A percentile compares a stretch with the other conserved stretches of the same genome.
phyloP scores from a whole-genome alignment of 2,329 filamentous ascomycete genomes.

The Sporothrix pallida region DNA sequence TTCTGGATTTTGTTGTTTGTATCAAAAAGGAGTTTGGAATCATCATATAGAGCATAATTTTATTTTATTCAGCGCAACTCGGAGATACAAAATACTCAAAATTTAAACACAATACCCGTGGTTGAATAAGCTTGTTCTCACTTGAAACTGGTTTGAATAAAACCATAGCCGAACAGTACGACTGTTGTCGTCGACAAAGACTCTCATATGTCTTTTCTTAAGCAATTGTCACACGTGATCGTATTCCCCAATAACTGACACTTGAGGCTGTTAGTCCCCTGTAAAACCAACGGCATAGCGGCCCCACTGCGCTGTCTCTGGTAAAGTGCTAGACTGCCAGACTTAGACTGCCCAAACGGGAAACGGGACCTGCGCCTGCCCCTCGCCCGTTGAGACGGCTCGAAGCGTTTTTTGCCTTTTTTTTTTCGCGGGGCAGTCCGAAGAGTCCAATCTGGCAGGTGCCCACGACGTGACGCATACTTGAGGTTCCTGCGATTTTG shows the following conservation, averaged over 20 bases:
- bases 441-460: constrained; percentile 24
- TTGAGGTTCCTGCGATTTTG: background rate
- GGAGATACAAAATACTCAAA: background rate
- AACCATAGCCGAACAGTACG: no score
- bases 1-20: background rate
- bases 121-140: background rate
- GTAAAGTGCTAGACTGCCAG: constrained; percentile 14
- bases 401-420: constrained; percentile 23
- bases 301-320: constrained; percentile 24
- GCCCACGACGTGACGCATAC: constrained; percentile 19
- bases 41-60: constrained; percentile 24
- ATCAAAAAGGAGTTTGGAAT: constrained; percentile 18
- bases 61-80: constrained; percentile 13
- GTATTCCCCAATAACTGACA: background rate
- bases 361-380: constrained; percentile 21
- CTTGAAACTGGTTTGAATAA: no score
- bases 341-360: no score
- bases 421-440: constrained; percentile 33
- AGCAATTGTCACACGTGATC: constrained; percentile 21
- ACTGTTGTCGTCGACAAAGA: background rate
- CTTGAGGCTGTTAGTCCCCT: background rate
- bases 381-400: constrained; percentile 26
- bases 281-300: background rate
- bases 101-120: background rate
- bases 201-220: background rate